Evolutionary conservation across 2,329 filamentous ascomycete genomes (phyloP), one percentile per base, ranked within the genome.

Genomic region (Aspergillus fumigatiaffinis): DNA sequence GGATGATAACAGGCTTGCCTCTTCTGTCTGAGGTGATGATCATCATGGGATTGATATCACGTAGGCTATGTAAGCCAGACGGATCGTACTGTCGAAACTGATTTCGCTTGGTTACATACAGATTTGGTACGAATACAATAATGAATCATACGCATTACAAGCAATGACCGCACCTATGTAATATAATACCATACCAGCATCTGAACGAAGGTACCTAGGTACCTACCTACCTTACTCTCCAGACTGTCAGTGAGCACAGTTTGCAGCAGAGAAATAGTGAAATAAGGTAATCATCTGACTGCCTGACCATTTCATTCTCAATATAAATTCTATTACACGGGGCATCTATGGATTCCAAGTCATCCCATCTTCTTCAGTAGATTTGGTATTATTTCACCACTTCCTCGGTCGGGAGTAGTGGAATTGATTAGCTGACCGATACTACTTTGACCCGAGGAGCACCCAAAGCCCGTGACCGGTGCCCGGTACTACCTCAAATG

Each of bases 401-500:
- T 17, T 38, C 14, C 32, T 38, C 32, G 32, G 32, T 38, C 32
- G 14, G 32, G 17, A 23, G 20, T 8, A n/a, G n/a, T 2, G 12
- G 21, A 21, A 46, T 46, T 23, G 42, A 46, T 46, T 20, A 46
- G 20, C 42, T 46, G 42, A 46, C 21, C 17, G 21, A 46, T 46
- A 46, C 42, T 46, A 46, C 42, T 23, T 46, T 23, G n/a, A 17
- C n/a, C 21, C 42, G n/a, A 17, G 12, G 32, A 35, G 28, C 10
- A 35, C 4, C 32, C 32, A 35, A 23, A 3, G n/a, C n/a, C 21
- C 42, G 3, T 46, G 42, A 46, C 42, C 10, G 9, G 4, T 26
- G 23, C 12, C 12, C 4, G 3, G 44, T 57, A 28, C 56, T 55
- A 57, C 56, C 56, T 54, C 48, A 51, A 47, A 51, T 14, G 2